phyloP scores from a whole-genome alignment of 1,284 basidiomycete species.

The Puccinia triticina region DNA sequence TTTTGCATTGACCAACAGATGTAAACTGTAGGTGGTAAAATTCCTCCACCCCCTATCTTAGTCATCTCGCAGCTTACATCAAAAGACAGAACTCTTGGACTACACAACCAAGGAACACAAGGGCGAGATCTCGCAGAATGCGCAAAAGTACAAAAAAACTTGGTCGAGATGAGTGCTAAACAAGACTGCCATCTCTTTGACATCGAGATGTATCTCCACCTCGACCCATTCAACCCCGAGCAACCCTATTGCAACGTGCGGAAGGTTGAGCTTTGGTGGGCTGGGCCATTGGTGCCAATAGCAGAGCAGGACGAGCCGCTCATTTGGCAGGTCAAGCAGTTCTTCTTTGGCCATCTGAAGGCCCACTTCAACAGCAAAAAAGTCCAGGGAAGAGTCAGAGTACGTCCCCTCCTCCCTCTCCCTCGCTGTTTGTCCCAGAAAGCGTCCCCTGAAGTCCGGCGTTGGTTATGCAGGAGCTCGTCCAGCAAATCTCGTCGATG shows the following conservation, averaged over 20 bases:
- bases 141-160: conserved; percentile 23
- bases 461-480: conserved; percentile 34
- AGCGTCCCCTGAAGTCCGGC: no score
- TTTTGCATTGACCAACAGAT: no score
- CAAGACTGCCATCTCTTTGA: conserved; percentile 17
- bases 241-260: conserved; percentile 4
- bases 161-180: conserved; percentile 33
- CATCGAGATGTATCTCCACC: conserved; percentile 15
- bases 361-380: conserved; percentile 10
- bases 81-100: conserved; percentile 43
- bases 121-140: background rate
- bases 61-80: conserved; percentile 26
- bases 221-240: conserved; percentile 1
- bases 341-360: conserved; percentile 38
- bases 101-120: conserved; percentile 32
- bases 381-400: no score
- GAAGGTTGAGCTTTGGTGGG: conserved; percentile 34
- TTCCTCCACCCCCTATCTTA: no score
- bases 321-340: background rate
- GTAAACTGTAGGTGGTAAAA: no score
- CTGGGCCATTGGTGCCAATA: background rate
- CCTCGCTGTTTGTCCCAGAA: no score
- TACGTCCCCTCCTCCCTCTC: background rate
- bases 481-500: no score
- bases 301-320: no score